These are phyloP conservation scores for Kazachstania martiniae DNA, from an alignment of 805 yeast genomes.

Conservation along the genomic window DNA sequence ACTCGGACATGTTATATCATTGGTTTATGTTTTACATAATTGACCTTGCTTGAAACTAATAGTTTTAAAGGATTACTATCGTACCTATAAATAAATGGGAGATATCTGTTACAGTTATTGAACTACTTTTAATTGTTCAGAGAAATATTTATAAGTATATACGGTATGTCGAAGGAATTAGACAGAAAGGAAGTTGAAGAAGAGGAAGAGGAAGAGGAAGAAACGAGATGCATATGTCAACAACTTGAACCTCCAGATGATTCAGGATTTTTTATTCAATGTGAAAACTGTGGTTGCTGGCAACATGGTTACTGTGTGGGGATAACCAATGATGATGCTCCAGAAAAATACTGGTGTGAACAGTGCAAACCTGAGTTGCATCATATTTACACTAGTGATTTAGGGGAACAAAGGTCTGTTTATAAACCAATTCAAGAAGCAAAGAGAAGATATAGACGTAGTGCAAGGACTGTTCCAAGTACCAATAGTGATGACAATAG, in stretches of 20 bases:
- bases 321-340: conserved; percentile 62
- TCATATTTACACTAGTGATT: conserved; percentile 19
- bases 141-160: too few species aligned
- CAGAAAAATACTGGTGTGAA: conserved; percentile 95
- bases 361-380: conserved; percentile 80
- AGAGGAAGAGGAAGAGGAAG: conserved; percentile 34
- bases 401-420: conserved; percentile 18
- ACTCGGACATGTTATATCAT: too few species aligned
- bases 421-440: conserved; percentile 34
- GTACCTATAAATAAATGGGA: too few species aligned
- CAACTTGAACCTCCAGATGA: conserved; percentile 35
- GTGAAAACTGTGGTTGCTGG: conserved; percentile 92
- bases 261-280: conserved; percentile 64
- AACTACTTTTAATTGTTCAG: too few species aligned
- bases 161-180: too few species aligned
- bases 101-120: too few species aligned
- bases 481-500: too few species aligned
- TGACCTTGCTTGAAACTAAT: too few species aligned
- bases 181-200: conserved; percentile 17
- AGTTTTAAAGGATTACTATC: too few species aligned
- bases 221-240: conserved; percentile 37
- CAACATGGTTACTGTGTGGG: conserved; percentile 97
- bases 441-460: conserved; percentile 24
- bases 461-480: too few species aligned
- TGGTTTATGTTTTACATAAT: too few species aligned